Percentiles rank a stretch among this genome's conserved stretches.
Evolutionary conservation across 768 basidiomycete genomes (phyloP).

Genomic region (Pisolithus microcarpus): DNA sequence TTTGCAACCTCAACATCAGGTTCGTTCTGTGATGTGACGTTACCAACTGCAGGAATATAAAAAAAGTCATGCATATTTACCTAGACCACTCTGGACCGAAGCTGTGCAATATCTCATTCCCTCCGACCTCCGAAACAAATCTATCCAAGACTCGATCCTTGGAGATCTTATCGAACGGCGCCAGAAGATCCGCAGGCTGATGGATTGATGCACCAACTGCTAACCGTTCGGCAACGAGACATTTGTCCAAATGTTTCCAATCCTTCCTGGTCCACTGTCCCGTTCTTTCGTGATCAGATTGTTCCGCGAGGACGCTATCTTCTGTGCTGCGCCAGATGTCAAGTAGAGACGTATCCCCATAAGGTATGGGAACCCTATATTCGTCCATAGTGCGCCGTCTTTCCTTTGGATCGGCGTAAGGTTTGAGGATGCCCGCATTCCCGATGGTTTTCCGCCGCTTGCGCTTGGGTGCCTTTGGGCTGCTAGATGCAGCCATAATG

Average conservation of each 20-base stretch:
- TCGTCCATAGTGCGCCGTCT: slow-evolving; percentile 9
- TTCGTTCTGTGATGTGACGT: slow-evolving; percentile 8
- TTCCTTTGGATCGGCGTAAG: slow-evolving; percentile 7
- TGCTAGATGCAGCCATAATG: slow-evolving; percentile 34
- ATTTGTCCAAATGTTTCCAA: slow-evolving; percentile 75
- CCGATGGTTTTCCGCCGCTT: slow-evolving; percentile 32
- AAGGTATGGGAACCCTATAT: slow-evolving; percentile 21
- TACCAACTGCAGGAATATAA: not conserved
- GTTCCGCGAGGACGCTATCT: slow-evolving; percentile 24
- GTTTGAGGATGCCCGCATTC: slow-evolving; percentile 26
- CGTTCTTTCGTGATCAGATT: slow-evolving; percentile 13
- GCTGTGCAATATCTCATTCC: slow-evolving; percentile 29
- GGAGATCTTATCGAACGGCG: slow-evolving; percentile 45
- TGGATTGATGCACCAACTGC: slow-evolving; percentile 33
- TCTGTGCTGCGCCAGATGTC: slow-evolving; percentile 25
- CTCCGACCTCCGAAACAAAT: slow-evolving; percentile 48
- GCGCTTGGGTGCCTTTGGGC: slow-evolving; percentile 25
- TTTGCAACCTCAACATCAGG: slow-evolving; percentile 25
- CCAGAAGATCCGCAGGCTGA: slow-evolving; percentile 33
- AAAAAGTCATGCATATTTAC: slow-evolving; percentile 31
- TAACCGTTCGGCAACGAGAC: slow-evolving; percentile 66
- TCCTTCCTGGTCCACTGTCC: slow-evolving; percentile 64
- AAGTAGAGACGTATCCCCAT: slow-evolving; percentile 25
- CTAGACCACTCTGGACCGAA: slow-evolving; percentile 50
- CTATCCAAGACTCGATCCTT: slow-evolving; percentile 53